Conservation (phyloP, 306 rosid species). For the Vicia sativa region DNA sequence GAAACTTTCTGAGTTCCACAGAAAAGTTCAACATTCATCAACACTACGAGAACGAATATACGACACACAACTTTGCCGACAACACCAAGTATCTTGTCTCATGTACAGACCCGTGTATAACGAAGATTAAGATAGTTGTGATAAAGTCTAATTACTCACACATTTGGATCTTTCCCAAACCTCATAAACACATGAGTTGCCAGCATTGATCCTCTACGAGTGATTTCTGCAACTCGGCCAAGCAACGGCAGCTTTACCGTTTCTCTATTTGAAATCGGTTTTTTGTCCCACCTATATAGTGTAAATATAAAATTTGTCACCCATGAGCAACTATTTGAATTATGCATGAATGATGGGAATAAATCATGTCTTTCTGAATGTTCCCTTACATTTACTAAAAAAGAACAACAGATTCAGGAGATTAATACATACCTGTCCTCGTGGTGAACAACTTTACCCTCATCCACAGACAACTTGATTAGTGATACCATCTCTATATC, state of each 20-base stretch:
- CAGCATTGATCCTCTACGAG: slow-evolving; percentile 79
- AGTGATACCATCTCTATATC: slow-evolving; percentile 70
- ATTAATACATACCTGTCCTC: slow-evolving; percentile 72
- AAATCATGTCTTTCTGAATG: background rate
- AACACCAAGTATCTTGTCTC: slow-evolving; percentile 16
- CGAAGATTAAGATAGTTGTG: background rate
- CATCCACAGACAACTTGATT: slow-evolving; percentile 65
- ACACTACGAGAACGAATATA: slow-evolving; percentile 18
- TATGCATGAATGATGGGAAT: too few species aligned
- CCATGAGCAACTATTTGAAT: background rate
- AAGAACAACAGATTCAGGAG: background rate
- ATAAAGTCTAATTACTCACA: too few species aligned
- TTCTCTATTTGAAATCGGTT: slow-evolving; percentile 74
- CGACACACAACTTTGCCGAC: background rate
- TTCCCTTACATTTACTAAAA: slow-evolving; percentile 7
- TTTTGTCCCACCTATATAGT: slow-evolving; percentile 73
- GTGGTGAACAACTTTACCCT: slow-evolving; percentile 78
- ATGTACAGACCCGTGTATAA: slow-evolving; percentile 10
- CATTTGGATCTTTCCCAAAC: slow-evolving; percentile 74
- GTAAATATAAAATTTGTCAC: slow-evolving; percentile 26
- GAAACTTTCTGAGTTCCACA: slow-evolving; percentile 25
- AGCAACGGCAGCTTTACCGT: slow-evolving; percentile 60
- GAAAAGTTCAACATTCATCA: slow-evolving; percentile 16
- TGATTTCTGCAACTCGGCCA: slow-evolving; percentile 61
- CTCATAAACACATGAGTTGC: slow-evolving; percentile 76